Conservation (phyloP, 805 yeast genomes). For the Candida corydali region DNA sequence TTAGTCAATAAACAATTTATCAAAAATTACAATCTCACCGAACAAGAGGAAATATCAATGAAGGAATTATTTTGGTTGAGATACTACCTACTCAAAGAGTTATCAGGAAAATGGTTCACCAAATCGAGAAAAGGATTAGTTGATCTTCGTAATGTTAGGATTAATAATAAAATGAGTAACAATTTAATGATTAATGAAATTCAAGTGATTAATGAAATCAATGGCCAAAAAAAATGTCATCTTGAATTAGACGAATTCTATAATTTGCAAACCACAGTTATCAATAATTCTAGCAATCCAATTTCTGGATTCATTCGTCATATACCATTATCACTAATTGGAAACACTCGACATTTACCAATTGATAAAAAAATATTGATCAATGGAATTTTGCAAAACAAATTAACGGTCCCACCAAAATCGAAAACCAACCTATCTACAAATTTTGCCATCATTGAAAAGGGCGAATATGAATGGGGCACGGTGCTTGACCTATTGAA, state of each 20-base stretch:
- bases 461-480: slow-evolving; percentile 84
- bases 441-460: slow-evolving; percentile 63
- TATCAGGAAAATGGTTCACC: slow-evolving; percentile 66
- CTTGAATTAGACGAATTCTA: slow-evolving; percentile 48
- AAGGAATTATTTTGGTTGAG: slow-evolving; percentile 80
- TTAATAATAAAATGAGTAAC: slow-evolving; percentile 58
- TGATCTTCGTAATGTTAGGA: slow-evolving; percentile 62
- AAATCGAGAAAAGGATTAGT: slow-evolving; percentile 48
- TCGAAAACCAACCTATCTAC: slow-evolving; percentile 39
- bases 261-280: slow-evolving; percentile 44
- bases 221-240: slow-evolving; percentile 15
- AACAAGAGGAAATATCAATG: slow-evolving; percentile 53
- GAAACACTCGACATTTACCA: slow-evolving; percentile 21
- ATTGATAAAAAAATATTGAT: slow-evolving; percentile 57
- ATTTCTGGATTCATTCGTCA: slow-evolving; percentile 60
- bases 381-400: slow-evolving; percentile 69
- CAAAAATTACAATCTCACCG: slow-evolving; percentile 48
- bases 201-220: slow-evolving; percentile 11
- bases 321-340: slow-evolving; percentile 39
- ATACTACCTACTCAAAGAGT: slow-evolving; percentile 51
- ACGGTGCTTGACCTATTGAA: slow-evolving; percentile 24
- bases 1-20: slow-evolving; percentile 67
- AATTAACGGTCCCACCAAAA: slow-evolving; percentile 39
- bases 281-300: slow-evolving; percentile 40
- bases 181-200: slow-evolving; percentile 49